Evolutionary conservation across 352 stramenopile genomes (phyloP), one percentile per base, ranked within the genome.

Genomic region (Phytophthora idaei): DNA sequence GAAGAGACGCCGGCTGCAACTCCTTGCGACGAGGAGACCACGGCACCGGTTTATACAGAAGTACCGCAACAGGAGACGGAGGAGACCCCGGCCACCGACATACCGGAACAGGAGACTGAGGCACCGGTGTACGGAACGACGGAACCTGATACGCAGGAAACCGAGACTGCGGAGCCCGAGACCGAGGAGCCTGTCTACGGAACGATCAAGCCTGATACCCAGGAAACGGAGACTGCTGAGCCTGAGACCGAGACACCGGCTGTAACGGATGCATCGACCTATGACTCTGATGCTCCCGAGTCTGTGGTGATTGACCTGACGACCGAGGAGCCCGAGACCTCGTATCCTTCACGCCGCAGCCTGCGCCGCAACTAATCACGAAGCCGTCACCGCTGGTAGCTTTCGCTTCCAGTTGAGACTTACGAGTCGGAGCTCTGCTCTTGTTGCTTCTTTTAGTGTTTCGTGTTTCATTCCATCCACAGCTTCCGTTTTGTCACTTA

Each of bases 401-500:
- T 39, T 47, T 42, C 6, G 29, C 25, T 29, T 31, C 25, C 25
- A 61, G 31, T 36, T 28, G 7, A 46, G 5, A n/a, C 36, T 45
- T 17, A 17, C 15, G 44, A 37, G 11, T 39, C 45, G 42, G 32
- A 51, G 37, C 11, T 36, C 44, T 21, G 27, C 34, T 41, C 39
- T 57, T 55, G 49, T 55, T 54, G 50, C 47, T 59, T 12, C 34
- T 21, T 21, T 49, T 63, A 46, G 58, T 44, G 64, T 67, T 67
- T 72, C 57, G 8, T 72, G 58, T 72, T 72, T 57, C 28, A 45
- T 49, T 59, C n/a, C 53, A 53, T 42, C 14, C 47, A 34, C 15
- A 44, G 52, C 46, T 49, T 56, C 36, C 12, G 36, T 42, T 21
- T 21, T 21, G 17, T 21, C 17, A 21, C 17, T 21, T 21, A 21